Evolutionary conservation across 2,329 filamentous ascomycete species (phyloP), one percentile per base, ranked within the genome.

Genomic region (Thermothelomyces thermophilus): DNA sequence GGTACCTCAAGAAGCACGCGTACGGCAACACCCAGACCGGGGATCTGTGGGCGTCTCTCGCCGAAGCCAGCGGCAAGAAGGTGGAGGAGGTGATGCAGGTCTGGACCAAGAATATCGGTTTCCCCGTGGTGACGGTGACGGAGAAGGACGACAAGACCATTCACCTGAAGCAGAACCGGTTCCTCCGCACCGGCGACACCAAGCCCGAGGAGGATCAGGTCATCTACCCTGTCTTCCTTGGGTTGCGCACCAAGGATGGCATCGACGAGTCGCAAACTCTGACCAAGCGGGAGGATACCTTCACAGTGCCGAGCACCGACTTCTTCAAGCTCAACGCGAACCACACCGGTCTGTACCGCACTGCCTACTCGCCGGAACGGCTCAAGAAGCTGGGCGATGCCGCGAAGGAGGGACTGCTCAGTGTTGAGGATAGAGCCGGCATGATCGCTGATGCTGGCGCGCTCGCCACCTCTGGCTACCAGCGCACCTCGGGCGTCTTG

Each of bases 301-400:
- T 94, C 71, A 83, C 88, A 70, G 67, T 96, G 22, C 79, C 86
- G 17, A 80, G 86, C 62, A 71, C 84, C 46, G 88, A 95, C 62
- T 96, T 97, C 71, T 97, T 86, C 82, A 97, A 97, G 76, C 74
- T 97, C 54, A 97, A 97, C 64, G 90, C 91, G 14, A 90, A 96
- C 64, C 91, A 96, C 68, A 90, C 89, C 19, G 87, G 87, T 57
- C 84, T 96, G 56, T 97, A 94, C 74, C 83, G 91, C 53, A 96
- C 90, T 0, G 87, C 84, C 0, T 97, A 97, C 71, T 77, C 82
- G 2, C 85, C 89, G 2, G 84, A 88, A 61, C 84, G 91, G 31
- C 79, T 97, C 39, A 77, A 83, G 59, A 95, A 95, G 74, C 83
- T 97, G 33, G 91, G 91, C 22, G 73, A 89, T 63, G 88, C 90